Conservation (phyloP, 441 rosid species). For the Populus hybrid region DNA sequence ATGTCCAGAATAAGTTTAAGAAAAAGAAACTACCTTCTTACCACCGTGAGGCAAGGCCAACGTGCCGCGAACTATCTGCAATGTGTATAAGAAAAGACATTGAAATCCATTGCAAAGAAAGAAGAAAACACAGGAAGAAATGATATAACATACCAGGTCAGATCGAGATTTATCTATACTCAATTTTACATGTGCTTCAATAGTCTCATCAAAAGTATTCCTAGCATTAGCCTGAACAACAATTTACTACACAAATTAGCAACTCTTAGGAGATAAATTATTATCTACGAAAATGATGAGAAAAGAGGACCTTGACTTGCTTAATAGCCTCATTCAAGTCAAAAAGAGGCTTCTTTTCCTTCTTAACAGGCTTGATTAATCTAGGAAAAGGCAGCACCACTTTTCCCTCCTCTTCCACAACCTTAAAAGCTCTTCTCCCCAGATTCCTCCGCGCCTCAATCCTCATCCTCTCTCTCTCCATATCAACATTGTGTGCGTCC, state of each 20-base stretch:
- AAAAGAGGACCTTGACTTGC: slow-evolving; percentile 68
- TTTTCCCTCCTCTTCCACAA: slow-evolving; percentile 34
- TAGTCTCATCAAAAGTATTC: slow-evolving; percentile 75
- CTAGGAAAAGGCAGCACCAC: slow-evolving; percentile 58
- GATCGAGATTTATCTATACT: slow-evolving; percentile 73
- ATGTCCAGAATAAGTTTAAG: slow-evolving; percentile 12
- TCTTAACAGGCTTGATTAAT: slow-evolving; percentile 60
- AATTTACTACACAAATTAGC: slow-evolving; percentile 5
- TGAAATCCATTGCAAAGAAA: not conserved
- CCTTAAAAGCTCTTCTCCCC: slow-evolving; percentile 35
- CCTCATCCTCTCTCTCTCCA: slow-evolving; percentile 41
- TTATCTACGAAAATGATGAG: not conserved
- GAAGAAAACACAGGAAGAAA: not conserved
- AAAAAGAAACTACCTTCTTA: slow-evolving; percentile 52
- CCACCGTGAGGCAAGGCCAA: slow-evolving; percentile 81
- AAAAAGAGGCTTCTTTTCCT: slow-evolving; percentile 50
- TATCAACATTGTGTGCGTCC: slow-evolving; percentile 19
- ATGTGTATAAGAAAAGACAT: slow-evolving; percentile 11
- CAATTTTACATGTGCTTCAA: slow-evolving; percentile 88
- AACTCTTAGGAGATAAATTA: not conserved
- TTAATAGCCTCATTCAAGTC: slow-evolving; percentile 85
- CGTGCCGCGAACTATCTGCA: slow-evolving; percentile 95
- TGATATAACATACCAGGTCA: slow-evolving; percentile 54
- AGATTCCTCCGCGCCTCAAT: slow-evolving; percentile 32
- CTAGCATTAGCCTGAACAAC: slow-evolving; percentile 67